These are phyloP conservation scores for Beauveria varroae DNA, from an alignment of 2,329 filamentous ascomycete genomes.

Conservation along the genomic window DNA sequence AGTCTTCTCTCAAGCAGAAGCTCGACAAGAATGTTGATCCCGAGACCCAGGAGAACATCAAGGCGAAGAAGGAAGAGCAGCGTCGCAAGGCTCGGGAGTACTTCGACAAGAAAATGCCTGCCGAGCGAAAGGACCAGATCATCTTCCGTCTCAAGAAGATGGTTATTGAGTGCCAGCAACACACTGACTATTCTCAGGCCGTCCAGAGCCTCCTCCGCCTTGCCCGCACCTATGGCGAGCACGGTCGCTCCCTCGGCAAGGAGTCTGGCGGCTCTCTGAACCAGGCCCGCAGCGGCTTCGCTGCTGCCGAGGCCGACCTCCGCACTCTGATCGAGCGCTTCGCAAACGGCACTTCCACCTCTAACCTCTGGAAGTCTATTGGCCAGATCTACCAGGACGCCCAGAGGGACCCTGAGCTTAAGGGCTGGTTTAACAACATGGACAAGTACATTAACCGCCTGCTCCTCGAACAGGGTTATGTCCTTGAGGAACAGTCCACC, in stretches of 20 bases:
- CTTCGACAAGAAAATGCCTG: conserved; percentile 75
- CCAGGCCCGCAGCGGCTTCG: conserved; percentile 61
- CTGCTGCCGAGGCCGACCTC: conserved; percentile 66
- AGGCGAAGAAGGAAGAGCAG: conserved; percentile 36
- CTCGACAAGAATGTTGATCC: conserved; percentile 57
- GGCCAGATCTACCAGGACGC: conserved; percentile 81
- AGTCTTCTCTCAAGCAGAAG: conserved; percentile 46
- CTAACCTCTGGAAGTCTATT: conserved; percentile 79
- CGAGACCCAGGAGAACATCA: conserved; percentile 48
- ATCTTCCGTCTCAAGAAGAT: conserved; percentile 95
- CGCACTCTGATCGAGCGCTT: conserved; percentile 88
- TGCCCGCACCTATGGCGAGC: conserved; percentile 76
- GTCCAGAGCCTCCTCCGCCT: conserved; percentile 78
- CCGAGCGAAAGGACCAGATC: conserved; percentile 86
- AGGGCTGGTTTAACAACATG: conserved; percentile 77
- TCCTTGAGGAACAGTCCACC: conserved; percentile 73
- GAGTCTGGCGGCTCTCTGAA: conserved; percentile 63
- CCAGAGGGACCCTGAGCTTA: conserved; percentile 78
- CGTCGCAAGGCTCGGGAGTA: conserved; percentile 59
- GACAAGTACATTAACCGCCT: conserved; percentile 74
- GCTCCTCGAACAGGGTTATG: conserved; percentile 83
- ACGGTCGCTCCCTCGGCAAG: conserved; percentile 58
- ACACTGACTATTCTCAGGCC: conserved; percentile 88
- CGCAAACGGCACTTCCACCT: conserved; percentile 84
- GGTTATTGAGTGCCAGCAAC: conserved; percentile 91